Base-by-base conservation (phyloP, 2,329 filamentous ascomycete species). In the Colletotrichum sp. region DNA sequence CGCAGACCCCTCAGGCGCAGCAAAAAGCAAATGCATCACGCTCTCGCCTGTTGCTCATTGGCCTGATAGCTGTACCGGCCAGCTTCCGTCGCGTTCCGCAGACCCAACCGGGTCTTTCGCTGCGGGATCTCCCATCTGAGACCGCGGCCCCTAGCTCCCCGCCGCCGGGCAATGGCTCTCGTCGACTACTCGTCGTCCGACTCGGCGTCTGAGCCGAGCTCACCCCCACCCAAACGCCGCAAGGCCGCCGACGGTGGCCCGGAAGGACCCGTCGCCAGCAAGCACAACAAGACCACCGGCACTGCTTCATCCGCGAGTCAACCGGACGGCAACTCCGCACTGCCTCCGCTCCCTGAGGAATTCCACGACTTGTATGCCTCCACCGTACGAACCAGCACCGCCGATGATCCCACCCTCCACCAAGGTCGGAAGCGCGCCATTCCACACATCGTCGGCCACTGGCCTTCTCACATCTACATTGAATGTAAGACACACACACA, bases 341-440 rank as follows among this genome's bases (percentile, higher is more conserved):
- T 96, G 44, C 95, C 95, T 34, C 94, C 96, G 11, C 89, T 98
- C 27, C 96, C 96, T 11, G 85, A 92, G 15, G 87, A 91, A 71
- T 98, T 99, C 84, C 94, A 96, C 83, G 94, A 98, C 83, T 90
- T 98, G 71, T 98, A 99, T 85, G 94, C 96, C 32, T 93, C 94
- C 13, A 94, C 93, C 55, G 93, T 94, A 68, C 92, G 96, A 77
- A 88, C 94, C 77, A 95, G 94, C 84, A 93, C 93, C 55, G 89
- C 88, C 79, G 97, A 98, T 85, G 94, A 98, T 82, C 96, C 96
- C 1, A 89, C 90, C 75, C 88, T 98, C 74, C 97, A 99, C 83
- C 94, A 94, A 36, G 97, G 97, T 70, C 93, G 96, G 61, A 95
- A 93, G 82, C 91, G 97, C 57, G 91, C 93, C 73, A 94, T 92